Percentiles rank a stretch among this genome's conserved stretches.
Evolutionary conservation across 352 stramenopile species (phyloP).

Genomic region (Phytophthora fragariaefolia): DNA sequence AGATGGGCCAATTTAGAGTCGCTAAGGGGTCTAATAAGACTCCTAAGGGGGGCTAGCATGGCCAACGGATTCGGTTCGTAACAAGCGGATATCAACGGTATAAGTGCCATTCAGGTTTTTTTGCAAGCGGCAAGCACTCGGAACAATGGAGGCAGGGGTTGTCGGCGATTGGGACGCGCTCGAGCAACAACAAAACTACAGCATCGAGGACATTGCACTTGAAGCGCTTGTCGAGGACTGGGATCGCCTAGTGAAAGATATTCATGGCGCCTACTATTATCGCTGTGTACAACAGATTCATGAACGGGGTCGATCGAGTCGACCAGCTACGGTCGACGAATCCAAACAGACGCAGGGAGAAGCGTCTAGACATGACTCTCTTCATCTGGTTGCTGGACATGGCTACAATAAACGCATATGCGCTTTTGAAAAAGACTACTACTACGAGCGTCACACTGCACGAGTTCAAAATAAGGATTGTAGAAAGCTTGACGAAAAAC

Average conservation of each 20-base stretch:
- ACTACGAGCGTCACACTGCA: neutral
- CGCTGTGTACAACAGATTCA: constrained; percentile 12
- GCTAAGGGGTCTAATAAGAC: too few species aligned
- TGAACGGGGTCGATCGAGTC: constrained; percentile 16
- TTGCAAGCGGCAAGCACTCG: too few species aligned
- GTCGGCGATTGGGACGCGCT: too few species aligned
- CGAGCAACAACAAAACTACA: too few species aligned
- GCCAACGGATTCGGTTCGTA: too few species aligned
- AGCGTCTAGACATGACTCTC: constrained; percentile 11
- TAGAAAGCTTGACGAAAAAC: constrained; percentile 8
- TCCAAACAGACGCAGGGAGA: constrained; percentile 5
- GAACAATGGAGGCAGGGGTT: too few species aligned
- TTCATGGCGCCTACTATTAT: constrained; percentile 5
- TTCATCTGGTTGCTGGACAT: constrained; percentile 14
- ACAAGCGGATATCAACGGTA: too few species aligned
- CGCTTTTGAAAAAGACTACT: neutral
- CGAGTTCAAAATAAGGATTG: too few species aligned
- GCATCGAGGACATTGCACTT: too few species aligned
- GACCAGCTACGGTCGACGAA: constrained; percentile 8
- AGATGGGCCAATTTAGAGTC: too few species aligned
- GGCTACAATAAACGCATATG: constrained; percentile 10
- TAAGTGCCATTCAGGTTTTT: too few species aligned
- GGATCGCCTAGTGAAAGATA: constrained; percentile 1
- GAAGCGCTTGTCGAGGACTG: neutral
- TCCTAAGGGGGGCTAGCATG: too few species aligned